Evolutionary conservation across 139 green algal species (phyloP), one percentile per base, ranked within the genome.

Genomic region (Spirogloea muscicola): DNA sequence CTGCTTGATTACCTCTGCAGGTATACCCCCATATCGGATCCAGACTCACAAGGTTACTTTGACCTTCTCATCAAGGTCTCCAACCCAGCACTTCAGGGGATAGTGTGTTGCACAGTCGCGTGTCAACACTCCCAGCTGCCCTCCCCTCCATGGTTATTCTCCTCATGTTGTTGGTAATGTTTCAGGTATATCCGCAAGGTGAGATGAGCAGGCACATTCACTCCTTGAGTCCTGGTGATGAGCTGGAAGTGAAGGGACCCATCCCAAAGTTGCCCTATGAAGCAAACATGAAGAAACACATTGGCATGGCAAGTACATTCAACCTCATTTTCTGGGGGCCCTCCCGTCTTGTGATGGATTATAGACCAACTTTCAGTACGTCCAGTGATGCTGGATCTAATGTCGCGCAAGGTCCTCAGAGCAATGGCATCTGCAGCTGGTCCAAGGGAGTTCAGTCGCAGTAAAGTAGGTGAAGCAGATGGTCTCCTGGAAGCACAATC

Each of bases 31-130:
- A 91, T 88, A 18, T 68, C 51, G 25, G 31, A 18, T 2, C 62
- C 71, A n/a, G 89, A 97, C 73, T 85, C 94, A 38, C 44, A 89
- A 6, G 94, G 94, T 1, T 85, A 92, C 74, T 91, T 98, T 62
- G 94, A 98, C 81, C 86, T 98, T 58, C 88, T 98, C 7, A 88
- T 98, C 76, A 97, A 97, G 88, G 82, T 85, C 33, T 37, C 43
- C 43, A 16, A 25, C 13, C 16, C 43, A 51, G 13, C 43, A 51
- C 16, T 10, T 51, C 43, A 51, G 13, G 13, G 13, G 13, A 51
- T 51, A 16, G 10, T 51, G 16, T 16, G 43, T 16, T 51, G 43
- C 16, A 51, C 43, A 10, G 16, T 51, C 13, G 13, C 43, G 16
- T 64, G 10, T 10, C 31, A n/a, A n/a, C n/a, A n/a, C 64, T n/a